Base-by-base conservation (phyloP, 2,329 filamentous ascomycete species). In the Phialemoniopsis sp. region DNA sequence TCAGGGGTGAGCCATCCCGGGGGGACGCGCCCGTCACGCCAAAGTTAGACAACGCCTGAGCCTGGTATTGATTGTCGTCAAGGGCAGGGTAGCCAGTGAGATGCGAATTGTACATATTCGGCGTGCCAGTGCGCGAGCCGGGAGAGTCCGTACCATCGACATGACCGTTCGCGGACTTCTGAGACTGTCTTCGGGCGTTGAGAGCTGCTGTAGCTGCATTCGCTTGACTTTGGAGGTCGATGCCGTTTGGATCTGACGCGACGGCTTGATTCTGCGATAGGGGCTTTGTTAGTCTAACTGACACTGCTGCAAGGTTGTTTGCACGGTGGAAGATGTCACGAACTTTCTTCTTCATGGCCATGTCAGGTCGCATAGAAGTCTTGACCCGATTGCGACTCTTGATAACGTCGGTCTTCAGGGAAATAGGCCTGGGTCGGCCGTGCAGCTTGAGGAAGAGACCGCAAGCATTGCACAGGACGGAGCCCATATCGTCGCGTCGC, bases 301-400 rank as follows among this genome's bases (percentile, higher is more conserved):
- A 19, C 16, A 13, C 13, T 17, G n/a, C n/a, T n/a, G n/a, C 29
- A 29, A 18, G 13, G 30, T 18, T 14, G 10, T 10, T 28, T 29
- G 52, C 40, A 16, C 35, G 19, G 4, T 41, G 19, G 13, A 40
- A 36, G 12, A 37, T 29, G 40, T 32, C 36, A 58, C 66, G 56
- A 68, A 89, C 88, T 82, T 94, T 95, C 66, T 89, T 82, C 64
- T 83, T 90, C 55, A 88, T 86, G 34, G 83, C 81, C 46, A 87
- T 78, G 54, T 90, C 87, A 8, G 86, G 80, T 39, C 79, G 78
- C 63, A 80, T 78, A 19, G 48, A 50, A 33, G 89, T 93, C 74
- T 97, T 97, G 53, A 97, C 91, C 49, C 93, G 83, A 67, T 98
- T 98, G 56, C 93, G 89, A 71, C 90, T 96, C 74, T 98, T 98